Percentiles rank a stretch among this genome's conserved stretches.
Evolutionary conservation across 2,329 filamentous ascomycete genomes (phyloP).

Genomic region (Trichoderma sp.): DNA sequence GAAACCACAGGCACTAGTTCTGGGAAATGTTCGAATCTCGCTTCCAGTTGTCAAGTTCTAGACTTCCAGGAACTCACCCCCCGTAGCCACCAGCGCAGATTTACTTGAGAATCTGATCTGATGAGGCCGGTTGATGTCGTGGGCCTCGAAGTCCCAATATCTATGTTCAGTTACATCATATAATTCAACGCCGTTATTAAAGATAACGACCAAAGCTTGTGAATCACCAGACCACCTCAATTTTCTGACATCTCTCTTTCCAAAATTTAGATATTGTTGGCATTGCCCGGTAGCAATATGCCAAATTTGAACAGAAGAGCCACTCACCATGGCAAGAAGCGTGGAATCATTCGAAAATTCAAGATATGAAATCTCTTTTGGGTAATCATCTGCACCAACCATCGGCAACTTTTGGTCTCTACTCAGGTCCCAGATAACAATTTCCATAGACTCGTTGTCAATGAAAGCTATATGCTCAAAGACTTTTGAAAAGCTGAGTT

Average conservation of each 20-base stretch:
- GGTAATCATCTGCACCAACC: neutral
- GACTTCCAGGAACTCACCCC: too few relatives aligned
- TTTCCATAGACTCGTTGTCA: neutral
- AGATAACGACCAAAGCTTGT: neutral
- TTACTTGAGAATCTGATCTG: too few relatives aligned
- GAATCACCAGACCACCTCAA: neutral
- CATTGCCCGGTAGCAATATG: neutral
- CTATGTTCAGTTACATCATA: neutral
- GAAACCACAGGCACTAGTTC: too few relatives aligned
- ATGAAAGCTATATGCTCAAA: neutral
- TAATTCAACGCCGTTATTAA: neutral
- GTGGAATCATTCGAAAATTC: neutral
- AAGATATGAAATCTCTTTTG: too few relatives aligned
- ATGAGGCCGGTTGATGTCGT: rapidly evolving
- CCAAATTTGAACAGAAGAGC: neutral
- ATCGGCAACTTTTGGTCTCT: neutral
- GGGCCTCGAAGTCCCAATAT: neutral
- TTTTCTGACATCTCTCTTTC: rapidly evolving
- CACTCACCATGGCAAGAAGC: neutral
- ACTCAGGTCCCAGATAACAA: neutral
- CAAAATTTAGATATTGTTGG: neutral
- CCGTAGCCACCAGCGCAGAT: too few relatives aligned
- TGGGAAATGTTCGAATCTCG: too few relatives aligned
- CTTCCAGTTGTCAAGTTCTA: too few relatives aligned
- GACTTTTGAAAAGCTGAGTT: neutral